These are phyloP conservation scores for Alternaria sp. DNA, from an alignment of 2,329 filamentous ascomycete species.

Conservation along the genomic window DNA sequence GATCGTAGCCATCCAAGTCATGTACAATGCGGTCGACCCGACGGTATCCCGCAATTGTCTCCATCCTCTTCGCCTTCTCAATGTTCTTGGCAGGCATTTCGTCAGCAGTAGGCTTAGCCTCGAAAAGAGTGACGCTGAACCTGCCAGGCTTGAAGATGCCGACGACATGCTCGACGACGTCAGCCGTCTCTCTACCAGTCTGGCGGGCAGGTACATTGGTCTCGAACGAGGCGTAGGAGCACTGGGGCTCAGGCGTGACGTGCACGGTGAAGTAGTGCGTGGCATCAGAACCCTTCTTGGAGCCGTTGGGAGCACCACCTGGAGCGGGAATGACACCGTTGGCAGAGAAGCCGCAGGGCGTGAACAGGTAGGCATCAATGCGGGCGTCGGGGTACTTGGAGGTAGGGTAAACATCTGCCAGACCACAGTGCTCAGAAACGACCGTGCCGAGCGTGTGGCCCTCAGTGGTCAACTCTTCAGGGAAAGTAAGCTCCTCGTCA, in stretches of 20 bases:
- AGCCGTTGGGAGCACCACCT: slow-evolving; percentile 52
- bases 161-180: slow-evolving; percentile 92
- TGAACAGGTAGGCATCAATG: slow-evolving; percentile 95
- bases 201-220: slow-evolving; percentile 94
- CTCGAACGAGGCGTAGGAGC: slow-evolving; percentile 97
- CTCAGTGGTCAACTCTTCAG: slow-evolving; percentile 83
- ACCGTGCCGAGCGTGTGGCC: slow-evolving; percentile 92
- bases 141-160: slow-evolving; percentile 96
- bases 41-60: slow-evolving; percentile 83
- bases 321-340: slow-evolving; percentile 92
- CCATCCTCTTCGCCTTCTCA: slow-evolving; percentile 64
- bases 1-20: slow-evolving; percentile 94
- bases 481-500: slow-evolving; percentile 64
- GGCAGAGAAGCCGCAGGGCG: slow-evolving; percentile 94
- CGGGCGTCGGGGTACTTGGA: slow-evolving; percentile 89
- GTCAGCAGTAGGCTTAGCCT: slow-evolving; percentile 71
- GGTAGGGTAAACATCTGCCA: slow-evolving; percentile 86
- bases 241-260: slow-evolving; percentile 95
- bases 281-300: slow-evolving; percentile 49
- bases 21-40: slow-evolving; percentile 95
- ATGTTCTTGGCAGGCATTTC: slow-evolving; percentile 38
- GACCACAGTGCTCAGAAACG: slow-evolving; percentile 86
- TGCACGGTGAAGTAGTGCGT: slow-evolving; percentile 97
- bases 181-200: slow-evolving; percentile 84
- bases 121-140: slow-evolving; percentile 96